These are phyloP conservation scores for Fusarium sp. DNA, from an alignment of 2,329 filamentous ascomycete species.

Conservation along the genomic window DNA sequence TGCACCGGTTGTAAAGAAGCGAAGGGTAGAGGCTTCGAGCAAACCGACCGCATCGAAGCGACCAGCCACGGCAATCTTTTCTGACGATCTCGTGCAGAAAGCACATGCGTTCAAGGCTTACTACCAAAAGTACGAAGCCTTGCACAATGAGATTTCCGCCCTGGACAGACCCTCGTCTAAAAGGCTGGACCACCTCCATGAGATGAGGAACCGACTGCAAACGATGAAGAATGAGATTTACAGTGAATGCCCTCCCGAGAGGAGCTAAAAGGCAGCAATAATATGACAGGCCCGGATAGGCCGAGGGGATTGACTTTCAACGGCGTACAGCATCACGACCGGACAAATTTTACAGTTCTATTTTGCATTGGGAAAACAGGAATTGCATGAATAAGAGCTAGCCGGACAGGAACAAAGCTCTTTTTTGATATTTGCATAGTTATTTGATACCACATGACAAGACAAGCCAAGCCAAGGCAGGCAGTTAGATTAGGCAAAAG, in stretches of 20 bases:
- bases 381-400: constrained; percentile 42
- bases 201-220: constrained; percentile 66
- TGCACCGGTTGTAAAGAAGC: constrained; percentile 56
- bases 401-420: constrained; percentile 37
- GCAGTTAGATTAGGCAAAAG: constrained; percentile 32
- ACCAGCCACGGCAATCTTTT: constrained; percentile 45
- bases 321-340: constrained; percentile 44
- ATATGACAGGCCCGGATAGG: constrained; percentile 26
- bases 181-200: constrained; percentile 62
- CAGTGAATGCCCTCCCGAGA: constrained; percentile 53
- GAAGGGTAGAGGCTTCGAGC: constrained; percentile 51
- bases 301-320: constrained; percentile 21
- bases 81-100: constrained; percentile 60
- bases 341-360: constrained; percentile 43
- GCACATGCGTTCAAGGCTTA: constrained; percentile 66
- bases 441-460: constrained; percentile 45
- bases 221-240: constrained; percentile 71
- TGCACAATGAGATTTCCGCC: constrained; percentile 66
- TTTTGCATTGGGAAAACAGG: constrained; percentile 40
- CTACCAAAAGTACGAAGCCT: constrained; percentile 67
- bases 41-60: constrained; percentile 47
- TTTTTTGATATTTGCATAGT: constrained; percentile 41
- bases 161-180: constrained; percentile 62
- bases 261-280: constrained; percentile 38
- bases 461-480: constrained; percentile 23